A percentile compares a stretch with the other conserved stretches of the same genome.
Conservation (phyloP, 108 stramenopile genomes). For the Parietichytrium sp. region DNA sequence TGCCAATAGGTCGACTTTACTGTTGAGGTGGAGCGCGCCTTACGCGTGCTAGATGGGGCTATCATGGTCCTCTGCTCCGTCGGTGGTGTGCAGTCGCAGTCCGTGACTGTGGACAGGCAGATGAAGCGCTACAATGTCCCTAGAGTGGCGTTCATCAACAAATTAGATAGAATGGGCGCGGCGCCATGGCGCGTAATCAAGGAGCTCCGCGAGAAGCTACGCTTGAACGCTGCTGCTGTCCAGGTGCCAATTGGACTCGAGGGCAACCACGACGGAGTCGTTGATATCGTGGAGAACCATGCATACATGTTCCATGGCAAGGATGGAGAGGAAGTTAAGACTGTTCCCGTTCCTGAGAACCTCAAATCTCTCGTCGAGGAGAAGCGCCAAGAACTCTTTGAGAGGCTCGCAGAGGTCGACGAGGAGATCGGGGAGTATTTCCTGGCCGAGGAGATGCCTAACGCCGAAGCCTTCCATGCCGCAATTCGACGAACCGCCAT, state of each 20-base stretch:
- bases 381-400: conserved; percentile 80
- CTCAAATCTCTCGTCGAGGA: conserved; percentile 72
- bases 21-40: conserved; percentile 95
- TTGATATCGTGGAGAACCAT: conserved; percentile 81
- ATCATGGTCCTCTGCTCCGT: conserved; percentile 94
- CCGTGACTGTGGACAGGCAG: conserved; percentile 96
- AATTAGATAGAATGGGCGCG: conserved; percentile 92
- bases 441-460: conserved; percentile 88
- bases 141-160: conserved; percentile 97
- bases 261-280: conserved; percentile 80
- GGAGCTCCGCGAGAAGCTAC: conserved; percentile 68
- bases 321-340: conserved; percentile 75
- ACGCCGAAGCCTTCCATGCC: conserved; percentile 73
- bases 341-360: conserved; percentile 76
- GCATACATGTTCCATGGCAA: conserved; percentile 80
- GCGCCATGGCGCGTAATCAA: conserved; percentile 86
- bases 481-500: conserved; percentile 85
- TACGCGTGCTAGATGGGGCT: conserved; percentile 97
- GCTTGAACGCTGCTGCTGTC: conserved; percentile 89
- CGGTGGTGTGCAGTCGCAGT: conserved; percentile 95
- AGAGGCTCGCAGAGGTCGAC: conserved; percentile 89
- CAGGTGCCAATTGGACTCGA: conserved; percentile 96
- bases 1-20: conserved; percentile 85
- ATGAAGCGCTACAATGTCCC: conserved; percentile 99
- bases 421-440: conserved; percentile 95